phyloP scores from a whole-genome alignment of 1,284 basidiomycete genomes.

The Papiliotrema terrestris region DNA sequence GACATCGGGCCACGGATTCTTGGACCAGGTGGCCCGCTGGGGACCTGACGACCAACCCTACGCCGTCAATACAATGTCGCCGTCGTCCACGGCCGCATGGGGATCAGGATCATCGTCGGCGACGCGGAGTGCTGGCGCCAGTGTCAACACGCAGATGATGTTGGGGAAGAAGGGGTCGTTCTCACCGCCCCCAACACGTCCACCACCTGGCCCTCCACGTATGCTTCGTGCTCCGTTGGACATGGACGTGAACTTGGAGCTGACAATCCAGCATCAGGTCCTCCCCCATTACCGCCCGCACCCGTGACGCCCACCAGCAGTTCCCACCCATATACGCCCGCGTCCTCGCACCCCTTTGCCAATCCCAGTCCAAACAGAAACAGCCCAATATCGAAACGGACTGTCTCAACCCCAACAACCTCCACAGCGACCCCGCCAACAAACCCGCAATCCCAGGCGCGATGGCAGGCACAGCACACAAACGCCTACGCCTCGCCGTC shows the following conservation, averaged over 20 bases:
- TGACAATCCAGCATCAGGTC: background rate
- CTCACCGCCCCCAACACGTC: too few species aligned
- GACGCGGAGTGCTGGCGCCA: too few species aligned
- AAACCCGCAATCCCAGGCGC: background rate
- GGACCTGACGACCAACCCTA: too few species aligned
- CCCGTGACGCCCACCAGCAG: background rate
- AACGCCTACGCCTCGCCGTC: too few species aligned
- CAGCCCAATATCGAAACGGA: background rate
- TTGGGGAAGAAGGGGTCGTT: too few species aligned
- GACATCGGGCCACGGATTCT: too few species aligned
- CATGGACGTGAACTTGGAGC: background rate
- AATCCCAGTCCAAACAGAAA: background rate
- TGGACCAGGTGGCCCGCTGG: too few species aligned
- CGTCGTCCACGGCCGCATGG: too few species aligned
- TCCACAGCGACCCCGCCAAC: conserved; percentile 16
- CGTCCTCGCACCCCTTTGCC: too few species aligned
- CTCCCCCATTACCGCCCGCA: background rate
- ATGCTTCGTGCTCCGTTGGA: background rate
- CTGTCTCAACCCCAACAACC: conserved; percentile 3
- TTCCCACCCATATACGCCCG: background rate
- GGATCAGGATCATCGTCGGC: too few species aligned
- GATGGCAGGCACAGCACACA: background rate
- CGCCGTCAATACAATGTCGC: too few species aligned
- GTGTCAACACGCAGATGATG: too few species aligned
- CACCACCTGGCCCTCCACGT: conserved; percentile 28